Evolutionary conservation across 2,329 filamentous ascomycete genomes (phyloP).

Genomic region (Apiospora phragmitis): DNA sequence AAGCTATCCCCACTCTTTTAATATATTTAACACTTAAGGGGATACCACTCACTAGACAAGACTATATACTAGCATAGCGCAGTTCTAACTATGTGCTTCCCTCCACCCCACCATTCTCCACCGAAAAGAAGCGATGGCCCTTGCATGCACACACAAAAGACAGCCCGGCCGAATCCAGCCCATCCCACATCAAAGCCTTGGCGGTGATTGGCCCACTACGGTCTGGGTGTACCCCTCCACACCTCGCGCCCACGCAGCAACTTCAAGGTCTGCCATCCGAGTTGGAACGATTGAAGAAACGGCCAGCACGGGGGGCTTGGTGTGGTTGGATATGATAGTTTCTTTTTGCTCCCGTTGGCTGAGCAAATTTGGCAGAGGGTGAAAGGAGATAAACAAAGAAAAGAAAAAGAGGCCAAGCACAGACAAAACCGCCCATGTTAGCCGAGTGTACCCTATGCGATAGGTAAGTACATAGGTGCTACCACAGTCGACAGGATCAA

Average conservation of each 20-base stretch:
- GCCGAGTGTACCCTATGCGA: not conserved
- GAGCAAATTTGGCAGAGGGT: not conserved
- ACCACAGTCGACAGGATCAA: not conserved
- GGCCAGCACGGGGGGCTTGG: not conserved
- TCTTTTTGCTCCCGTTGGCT: not conserved
- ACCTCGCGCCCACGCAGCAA: not conserved
- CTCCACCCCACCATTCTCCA: conserved; percentile 6
- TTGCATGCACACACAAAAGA: not conserved
- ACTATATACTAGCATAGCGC: not conserved
- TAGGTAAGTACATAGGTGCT: not conserved
- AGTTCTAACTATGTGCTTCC: not conserved
- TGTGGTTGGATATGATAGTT: not conserved
- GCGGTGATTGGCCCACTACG: not conserved
- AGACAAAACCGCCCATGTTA: not conserved
- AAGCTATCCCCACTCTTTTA: too few species aligned
- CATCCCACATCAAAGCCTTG: conserved; percentile 4
- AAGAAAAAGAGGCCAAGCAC: not conserved
- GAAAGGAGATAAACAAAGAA: not conserved
- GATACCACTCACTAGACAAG: not conserved
- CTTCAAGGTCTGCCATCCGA: not conserved
- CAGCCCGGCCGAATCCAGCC: conserved; percentile 8
- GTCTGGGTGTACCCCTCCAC: not conserved
- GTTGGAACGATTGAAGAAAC: not conserved
- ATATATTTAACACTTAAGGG: too few species aligned
- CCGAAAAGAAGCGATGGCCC: conserved; percentile 7